These are phyloP conservation scores for Orbilia quercus DNA, from an alignment of 2,329 filamentous ascomycete genomes.

Conservation along the genomic window DNA sequence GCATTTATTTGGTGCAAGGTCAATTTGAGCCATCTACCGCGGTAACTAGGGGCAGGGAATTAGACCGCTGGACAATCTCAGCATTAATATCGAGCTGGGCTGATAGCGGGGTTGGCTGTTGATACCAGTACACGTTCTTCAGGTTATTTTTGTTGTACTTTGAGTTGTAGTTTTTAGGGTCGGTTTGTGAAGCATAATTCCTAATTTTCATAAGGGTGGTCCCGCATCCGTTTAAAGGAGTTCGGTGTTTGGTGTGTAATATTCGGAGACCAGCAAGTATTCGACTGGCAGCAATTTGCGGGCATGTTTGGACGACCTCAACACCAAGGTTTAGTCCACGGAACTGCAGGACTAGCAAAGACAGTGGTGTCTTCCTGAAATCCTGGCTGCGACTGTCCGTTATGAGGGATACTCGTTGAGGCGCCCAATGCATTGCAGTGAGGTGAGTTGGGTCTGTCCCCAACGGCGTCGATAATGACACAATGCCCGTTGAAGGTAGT, in stretches of 20 bases:
- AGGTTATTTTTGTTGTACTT: neutral
- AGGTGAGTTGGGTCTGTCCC: neutral
- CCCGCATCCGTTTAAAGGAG: conserved; percentile 3
- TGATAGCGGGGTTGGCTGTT: too few relatives aligned
- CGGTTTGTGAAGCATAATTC: neutral
- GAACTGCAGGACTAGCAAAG: conserved; percentile 6
- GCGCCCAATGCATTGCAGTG: conserved; percentile 1
- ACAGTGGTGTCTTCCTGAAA: conserved; percentile 13
- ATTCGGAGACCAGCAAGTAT: too few relatives aligned
- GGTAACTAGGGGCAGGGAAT: too few relatives aligned
- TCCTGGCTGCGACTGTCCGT: neutral
- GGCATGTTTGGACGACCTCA: too few relatives aligned
- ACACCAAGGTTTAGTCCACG: conserved; percentile 11
- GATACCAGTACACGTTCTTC: conserved; percentile 4
- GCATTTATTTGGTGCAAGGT: too few relatives aligned
- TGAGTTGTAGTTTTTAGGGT: neutral
- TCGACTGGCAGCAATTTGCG: conserved; percentile 13
- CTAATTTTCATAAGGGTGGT: neutral
- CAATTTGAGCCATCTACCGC: neutral
- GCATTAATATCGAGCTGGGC: too few relatives aligned
- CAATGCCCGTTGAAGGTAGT: neutral
- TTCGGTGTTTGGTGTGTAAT: conserved; percentile 19
- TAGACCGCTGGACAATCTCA: too few relatives aligned
- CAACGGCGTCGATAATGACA: neutral
- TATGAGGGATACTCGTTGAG: neutral